These are phyloP conservation scores for Triticum turgidum DNA, from an alignment of 176 grass and related monocot species.

Conservation along the genomic window DNA sequence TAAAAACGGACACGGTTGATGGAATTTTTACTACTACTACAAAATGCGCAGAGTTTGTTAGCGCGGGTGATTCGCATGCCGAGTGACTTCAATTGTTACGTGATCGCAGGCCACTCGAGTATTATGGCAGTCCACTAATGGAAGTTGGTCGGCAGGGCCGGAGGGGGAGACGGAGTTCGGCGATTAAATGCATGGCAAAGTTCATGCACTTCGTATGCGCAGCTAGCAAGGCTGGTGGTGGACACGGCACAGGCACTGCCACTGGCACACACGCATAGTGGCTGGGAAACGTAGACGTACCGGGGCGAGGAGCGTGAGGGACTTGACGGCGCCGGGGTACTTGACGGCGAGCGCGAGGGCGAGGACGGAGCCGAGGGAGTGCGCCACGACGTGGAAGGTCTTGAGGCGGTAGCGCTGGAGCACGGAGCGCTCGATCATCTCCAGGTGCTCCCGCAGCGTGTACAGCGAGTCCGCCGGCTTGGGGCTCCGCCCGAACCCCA, in stretches of 20 bases:
- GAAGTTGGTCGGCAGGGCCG: not conserved
- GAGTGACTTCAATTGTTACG: not conserved
- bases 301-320: conserved; percentile 79
- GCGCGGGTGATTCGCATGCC: not conserved
- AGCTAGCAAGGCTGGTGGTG: not conserved
- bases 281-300: conserved; percentile 10
- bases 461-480: conserved; percentile 93
- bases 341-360: conserved; percentile 84
- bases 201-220: not conserved
- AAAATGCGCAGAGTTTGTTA: not conserved
- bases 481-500: conserved; percentile 90
- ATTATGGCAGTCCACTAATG: not conserved
- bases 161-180: not conserved
- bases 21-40: not conserved
- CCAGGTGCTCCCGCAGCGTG: conserved; percentile 86
- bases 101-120: not conserved
- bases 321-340: conserved; percentile 66
- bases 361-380: conserved; percentile 84
- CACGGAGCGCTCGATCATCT: conserved; percentile 92
- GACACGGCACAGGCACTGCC: not conserved
- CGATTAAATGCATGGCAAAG: not conserved
- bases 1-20: too few species aligned
- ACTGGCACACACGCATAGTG: not conserved
- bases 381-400: conserved; percentile 78
- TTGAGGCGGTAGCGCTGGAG: conserved; percentile 53